Evolutionary conservation across 2,329 filamentous ascomycete species (phyloP).

Genomic region (Bretziella fagacearum): DNA sequence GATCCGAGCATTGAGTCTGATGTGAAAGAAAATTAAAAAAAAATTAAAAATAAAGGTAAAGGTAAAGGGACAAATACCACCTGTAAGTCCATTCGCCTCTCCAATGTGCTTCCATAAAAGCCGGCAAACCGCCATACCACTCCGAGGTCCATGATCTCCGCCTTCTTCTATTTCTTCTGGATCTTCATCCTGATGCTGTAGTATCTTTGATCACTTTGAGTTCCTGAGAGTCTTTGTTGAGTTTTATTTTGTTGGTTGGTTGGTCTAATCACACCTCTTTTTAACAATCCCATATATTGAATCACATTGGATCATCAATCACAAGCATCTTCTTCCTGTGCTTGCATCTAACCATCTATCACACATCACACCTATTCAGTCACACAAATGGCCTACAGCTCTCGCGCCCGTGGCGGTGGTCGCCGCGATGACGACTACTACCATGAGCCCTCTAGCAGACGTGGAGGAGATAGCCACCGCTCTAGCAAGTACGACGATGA

Average conservation of each 20-base stretch:
- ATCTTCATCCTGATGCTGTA: neutral
- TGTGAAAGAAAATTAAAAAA: too few relatives aligned
- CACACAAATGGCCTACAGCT: conserved; percentile 9
- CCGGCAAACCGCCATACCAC: neutral
- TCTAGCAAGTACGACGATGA: conserved; percentile 1
- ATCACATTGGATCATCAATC: too few relatives aligned
- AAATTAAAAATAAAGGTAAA: too few relatives aligned
- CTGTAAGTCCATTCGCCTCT: neutral
- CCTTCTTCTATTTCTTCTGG: neutral
- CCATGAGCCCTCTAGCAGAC: conserved; percentile 1
- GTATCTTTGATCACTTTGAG: neutral
- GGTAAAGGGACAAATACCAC: too few relatives aligned
- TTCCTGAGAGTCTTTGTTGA: neutral
- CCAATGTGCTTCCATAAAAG: conserved; percentile 7
- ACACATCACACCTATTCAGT: neutral
- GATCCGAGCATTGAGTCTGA: neutral
- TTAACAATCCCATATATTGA: too few relatives aligned
- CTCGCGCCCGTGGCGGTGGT: conserved; percentile 6
- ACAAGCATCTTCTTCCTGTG: too few relatives aligned
- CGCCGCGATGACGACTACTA: conserved; percentile 8
- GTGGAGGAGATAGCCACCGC: neutral
- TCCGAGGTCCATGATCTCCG: neutral
- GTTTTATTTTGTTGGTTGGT: neutral
- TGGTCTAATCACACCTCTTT: neutral
- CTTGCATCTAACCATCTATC: neutral